Evolutionary conservation across 202 grass and related monocot species (phyloP).

Genomic region (Alloteropsis angusta): DNA sequence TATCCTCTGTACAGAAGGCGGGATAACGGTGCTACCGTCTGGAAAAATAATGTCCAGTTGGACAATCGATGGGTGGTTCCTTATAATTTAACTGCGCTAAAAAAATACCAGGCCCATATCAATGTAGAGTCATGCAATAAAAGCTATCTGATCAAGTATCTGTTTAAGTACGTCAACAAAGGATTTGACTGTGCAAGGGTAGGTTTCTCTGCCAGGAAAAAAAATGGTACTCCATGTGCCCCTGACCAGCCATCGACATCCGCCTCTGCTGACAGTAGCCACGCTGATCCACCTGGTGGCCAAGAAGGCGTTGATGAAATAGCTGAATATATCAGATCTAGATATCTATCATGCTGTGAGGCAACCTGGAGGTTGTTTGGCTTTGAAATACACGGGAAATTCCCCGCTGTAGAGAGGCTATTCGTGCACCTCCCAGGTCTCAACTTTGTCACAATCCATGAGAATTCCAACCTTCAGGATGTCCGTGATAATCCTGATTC

Average conservation of each 20-base stretch:
- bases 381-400: neutral
- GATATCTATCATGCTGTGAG: neutral
- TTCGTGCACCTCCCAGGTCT: neutral
- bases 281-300: no score
- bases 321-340: neutral
- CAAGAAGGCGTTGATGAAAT: no score
- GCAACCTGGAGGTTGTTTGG: neutral
- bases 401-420: neutral
- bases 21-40: no score
- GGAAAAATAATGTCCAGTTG: no score
- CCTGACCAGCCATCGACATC: no score
- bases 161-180: neutral
- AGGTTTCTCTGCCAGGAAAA: no score
- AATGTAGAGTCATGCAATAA: neutral
- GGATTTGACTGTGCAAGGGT: neutral
- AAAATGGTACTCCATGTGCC: no score
- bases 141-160: neutral
- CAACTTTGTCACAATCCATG: neutral
- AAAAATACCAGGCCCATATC: neutral
- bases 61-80: no score
- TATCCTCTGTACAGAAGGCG: no score
- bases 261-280: no score
- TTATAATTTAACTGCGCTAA: neutral
- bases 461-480: accelerated
- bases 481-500: neutral